These are phyloP conservation scores for Pascua guehoae DNA, from an alignment of 1,284 basidiomycete species.

Conservation along the genomic window DNA sequence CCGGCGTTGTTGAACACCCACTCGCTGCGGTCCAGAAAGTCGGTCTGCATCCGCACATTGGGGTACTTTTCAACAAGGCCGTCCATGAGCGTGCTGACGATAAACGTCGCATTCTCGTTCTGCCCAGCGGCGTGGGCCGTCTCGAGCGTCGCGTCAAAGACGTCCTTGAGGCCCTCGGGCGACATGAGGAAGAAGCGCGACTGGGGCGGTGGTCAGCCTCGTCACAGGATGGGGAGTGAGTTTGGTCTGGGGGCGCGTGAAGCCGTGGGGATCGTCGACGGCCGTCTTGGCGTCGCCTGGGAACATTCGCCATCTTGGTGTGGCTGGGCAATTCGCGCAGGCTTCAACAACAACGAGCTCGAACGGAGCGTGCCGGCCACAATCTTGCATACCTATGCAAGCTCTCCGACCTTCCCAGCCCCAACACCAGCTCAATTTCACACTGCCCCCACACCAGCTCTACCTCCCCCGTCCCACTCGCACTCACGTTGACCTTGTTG, in stretches of 20 bases:
- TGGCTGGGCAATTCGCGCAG: too few relatives aligned
- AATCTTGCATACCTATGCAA: not conserved
- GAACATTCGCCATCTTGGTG: not conserved
- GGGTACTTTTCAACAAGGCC: conserved; percentile 69
- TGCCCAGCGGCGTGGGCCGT: conserved; percentile 41
- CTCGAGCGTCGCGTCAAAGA: conserved; percentile 68
- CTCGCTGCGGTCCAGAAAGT: conserved; percentile 59
- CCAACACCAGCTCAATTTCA: not conserved
- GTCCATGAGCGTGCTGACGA: conserved; percentile 59
- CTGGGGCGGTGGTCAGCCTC: conserved; percentile 34
- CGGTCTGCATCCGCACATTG: conserved; percentile 59
- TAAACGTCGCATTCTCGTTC: conserved; percentile 55
- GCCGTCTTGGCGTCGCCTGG: not conserved
- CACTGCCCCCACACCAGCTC: not conserved
- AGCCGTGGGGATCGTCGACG: too few relatives aligned
- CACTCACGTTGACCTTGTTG: conserved; percentile 36
- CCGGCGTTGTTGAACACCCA: conserved; percentile 99
- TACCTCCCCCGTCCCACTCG: not conserved
- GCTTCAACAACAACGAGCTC: too few relatives aligned
- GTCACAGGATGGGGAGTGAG: not conserved
- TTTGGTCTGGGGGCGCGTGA: not conserved
- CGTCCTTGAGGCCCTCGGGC: conserved; percentile 61
- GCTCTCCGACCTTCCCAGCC: not conserved
- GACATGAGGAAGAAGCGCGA: conserved; percentile 68
- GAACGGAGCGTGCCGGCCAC: too few relatives aligned